These are phyloP conservation scores for Trichosporon sp. DNA, from an alignment of 1,284 basidiomycete genomes.

Conservation along the genomic window DNA sequence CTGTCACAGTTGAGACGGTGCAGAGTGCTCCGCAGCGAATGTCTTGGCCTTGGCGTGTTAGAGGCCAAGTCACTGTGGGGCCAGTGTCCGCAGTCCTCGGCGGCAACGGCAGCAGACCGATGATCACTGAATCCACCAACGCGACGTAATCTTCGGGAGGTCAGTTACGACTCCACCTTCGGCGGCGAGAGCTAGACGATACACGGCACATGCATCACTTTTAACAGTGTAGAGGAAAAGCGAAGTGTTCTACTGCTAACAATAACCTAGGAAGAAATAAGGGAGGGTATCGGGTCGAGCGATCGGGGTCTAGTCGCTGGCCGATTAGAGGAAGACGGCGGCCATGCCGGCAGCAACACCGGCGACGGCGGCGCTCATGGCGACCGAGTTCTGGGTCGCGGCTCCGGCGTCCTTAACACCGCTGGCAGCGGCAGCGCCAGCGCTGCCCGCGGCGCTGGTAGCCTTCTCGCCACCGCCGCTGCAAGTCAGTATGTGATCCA, in stretches of 20 bases:
- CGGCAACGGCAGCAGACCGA: not conserved
- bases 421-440: not conserved
- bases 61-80: no score
- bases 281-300: not conserved
- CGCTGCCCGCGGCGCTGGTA: no score
- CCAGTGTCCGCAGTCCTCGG: not conserved
- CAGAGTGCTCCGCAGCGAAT: not conserved
- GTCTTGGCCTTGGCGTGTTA: not conserved
- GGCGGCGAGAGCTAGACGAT: not conserved
- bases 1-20: not conserved
- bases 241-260: not conserved
- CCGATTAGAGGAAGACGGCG: constrained; percentile 26
- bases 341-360: constrained; percentile 27
- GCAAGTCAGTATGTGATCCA: not conserved
- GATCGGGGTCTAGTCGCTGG: not conserved
- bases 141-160: not conserved
- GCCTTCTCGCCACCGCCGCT: no score
- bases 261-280: constrained; percentile 6
- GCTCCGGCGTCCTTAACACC: constrained; percentile 12
- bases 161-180: no score
- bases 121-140: not conserved
- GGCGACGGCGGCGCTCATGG: constrained; percentile 22
- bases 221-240: not conserved
- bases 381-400: constrained; percentile 19
- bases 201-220: not conserved